These are phyloP conservation scores for Penicillium sp. DNA, from an alignment of 2,329 filamentous ascomycete genomes.

Conservation along the genomic window DNA sequence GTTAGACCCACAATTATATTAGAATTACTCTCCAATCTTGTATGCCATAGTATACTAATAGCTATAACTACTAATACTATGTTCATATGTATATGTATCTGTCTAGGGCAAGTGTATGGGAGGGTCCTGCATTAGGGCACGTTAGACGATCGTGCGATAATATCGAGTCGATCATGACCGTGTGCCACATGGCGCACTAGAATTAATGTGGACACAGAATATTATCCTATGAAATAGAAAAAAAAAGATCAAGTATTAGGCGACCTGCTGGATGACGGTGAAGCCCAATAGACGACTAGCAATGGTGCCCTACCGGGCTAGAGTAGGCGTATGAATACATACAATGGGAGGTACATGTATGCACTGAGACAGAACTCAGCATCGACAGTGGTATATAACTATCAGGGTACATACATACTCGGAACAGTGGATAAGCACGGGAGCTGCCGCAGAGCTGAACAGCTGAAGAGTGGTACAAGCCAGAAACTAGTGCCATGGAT, in stretches of 20 bases:
- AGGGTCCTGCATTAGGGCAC: constrained; percentile 1
- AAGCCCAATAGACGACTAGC: constrained; percentile 15
- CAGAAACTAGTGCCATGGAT: constrained; percentile 3
- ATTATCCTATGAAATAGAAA: no score
- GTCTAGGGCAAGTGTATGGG: neutral
- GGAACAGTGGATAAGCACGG: constrained; percentile 17
- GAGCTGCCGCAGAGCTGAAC: constrained; percentile 8
- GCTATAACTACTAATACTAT: no score
- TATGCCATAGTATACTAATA: no score
- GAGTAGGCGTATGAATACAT: no score
- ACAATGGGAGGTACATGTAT: no score
- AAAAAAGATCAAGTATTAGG: neutral
- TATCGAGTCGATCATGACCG: neutral
- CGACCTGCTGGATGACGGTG: constrained; percentile 3
- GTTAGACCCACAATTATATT: no score
- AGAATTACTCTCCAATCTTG: no score
- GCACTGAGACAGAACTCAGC: no score
- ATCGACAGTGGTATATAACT: no score
- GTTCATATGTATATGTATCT: neutral
- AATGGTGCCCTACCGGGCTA: neutral
- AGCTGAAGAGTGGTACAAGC: constrained; percentile 9
- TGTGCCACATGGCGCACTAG: no score
- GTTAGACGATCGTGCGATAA: neutral
- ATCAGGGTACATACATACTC: no score
- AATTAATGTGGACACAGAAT: no score